Conservation (phyloP, 345 rosid genomes). For the Eucalyptus curtisii region DNA sequence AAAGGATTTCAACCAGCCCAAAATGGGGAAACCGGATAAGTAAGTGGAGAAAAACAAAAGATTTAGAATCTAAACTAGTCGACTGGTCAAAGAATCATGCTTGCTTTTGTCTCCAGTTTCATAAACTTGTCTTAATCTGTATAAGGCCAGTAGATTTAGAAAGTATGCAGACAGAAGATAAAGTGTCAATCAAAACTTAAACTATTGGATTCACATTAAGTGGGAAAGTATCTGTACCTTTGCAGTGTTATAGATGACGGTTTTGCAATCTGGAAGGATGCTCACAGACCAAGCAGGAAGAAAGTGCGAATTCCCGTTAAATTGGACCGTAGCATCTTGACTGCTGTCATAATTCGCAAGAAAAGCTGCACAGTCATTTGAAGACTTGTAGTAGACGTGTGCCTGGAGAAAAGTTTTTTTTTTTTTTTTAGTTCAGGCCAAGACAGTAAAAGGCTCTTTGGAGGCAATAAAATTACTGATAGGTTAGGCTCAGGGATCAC, state of each 20-base stretch:
- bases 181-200: background rate
- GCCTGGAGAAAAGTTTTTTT: constrained; percentile 16
- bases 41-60: background rate
- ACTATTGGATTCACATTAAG: background rate
- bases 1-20: background rate
- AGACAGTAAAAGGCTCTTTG: background rate
- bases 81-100: background rate
- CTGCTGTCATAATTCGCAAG: constrained; percentile 38
- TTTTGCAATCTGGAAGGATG: constrained; percentile 59
- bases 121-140: background rate
- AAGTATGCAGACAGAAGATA: background rate
- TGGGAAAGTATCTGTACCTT: constrained; percentile 15
- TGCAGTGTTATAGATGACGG: constrained; percentile 45
- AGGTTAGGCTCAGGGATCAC: background rate
- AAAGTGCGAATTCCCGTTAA: constrained; percentile 31
- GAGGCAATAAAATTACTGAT: background rate
- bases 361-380: constrained; percentile 47
- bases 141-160: background rate
- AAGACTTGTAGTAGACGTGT: constrained; percentile 41
- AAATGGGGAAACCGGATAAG: background rate
- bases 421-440: background rate
- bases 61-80: background rate
- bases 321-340: constrained; percentile 31
- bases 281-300: constrained; percentile 76
- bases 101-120: background rate